A percentile compares a stretch with the other conserved stretches of the same genome.
Conservation (phyloP, 768 basidiomycete genomes). For the Trametopsis cervina region DNA sequence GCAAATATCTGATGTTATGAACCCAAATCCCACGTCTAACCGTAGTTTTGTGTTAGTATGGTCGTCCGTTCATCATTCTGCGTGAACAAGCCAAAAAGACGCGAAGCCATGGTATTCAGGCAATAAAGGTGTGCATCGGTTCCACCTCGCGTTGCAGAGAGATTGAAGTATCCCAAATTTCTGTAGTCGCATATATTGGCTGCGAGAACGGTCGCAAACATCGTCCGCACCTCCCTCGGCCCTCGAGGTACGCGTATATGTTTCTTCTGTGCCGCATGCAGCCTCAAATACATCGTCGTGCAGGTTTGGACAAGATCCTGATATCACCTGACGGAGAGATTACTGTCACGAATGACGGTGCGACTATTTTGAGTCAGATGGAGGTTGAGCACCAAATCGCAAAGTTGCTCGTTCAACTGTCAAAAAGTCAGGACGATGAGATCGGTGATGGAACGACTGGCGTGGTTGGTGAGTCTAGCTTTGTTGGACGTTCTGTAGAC, state of each 20-base stretch:
- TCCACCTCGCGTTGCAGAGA: background rate
- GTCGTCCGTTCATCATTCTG: conserved; percentile 95
- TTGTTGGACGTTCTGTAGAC: background rate
- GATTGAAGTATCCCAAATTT: conserved; percentile 13
- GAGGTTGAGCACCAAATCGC: conserved; percentile 99
- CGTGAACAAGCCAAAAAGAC: conserved; percentile 92
- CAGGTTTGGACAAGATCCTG: conserved; percentile 92
- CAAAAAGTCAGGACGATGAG: conserved; percentile 98
- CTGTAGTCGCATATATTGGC: conserved; percentile 89
- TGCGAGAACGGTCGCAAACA: conserved; percentile 88
- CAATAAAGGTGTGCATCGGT: conserved; percentile 73
- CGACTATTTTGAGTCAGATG: conserved; percentile 97
- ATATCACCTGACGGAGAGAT: conserved; percentile 98
- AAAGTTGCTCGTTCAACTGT: conserved; percentile 92
- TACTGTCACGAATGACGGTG: conserved; percentile 98
- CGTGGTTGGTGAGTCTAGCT: conserved; percentile 77
- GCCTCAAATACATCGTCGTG: background rate
- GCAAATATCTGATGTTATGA: conserved; percentile 26
- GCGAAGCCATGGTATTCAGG: conserved; percentile 84
- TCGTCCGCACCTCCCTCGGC: conserved; percentile 90
- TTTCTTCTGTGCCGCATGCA: background rate
- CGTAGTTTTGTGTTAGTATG: conserved; percentile 47
- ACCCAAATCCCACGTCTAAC: conserved; percentile 13
- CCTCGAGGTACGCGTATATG: conserved; percentile 65
- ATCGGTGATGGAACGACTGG: conserved; percentile 99